Percentiles rank a stretch among this genome's conserved stretches.
Conservation (phyloP, 164 flowering plant genomes). For the Nymphaea colorata region DNA sequence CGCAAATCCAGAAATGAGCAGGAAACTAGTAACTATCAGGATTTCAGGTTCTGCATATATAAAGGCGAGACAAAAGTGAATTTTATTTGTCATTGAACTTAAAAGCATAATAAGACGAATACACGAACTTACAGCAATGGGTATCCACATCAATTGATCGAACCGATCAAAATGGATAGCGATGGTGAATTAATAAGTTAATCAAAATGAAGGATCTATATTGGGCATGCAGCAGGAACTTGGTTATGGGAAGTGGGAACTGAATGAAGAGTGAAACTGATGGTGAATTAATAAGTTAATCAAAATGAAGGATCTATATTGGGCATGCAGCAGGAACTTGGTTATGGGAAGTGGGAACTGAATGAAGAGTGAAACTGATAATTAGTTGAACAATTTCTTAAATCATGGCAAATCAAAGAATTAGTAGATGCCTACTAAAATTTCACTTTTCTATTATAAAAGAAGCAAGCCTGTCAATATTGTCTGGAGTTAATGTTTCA, state of each 20-base stretch:
- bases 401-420: not conserved
- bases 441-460: not conserved
- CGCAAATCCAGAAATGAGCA: too few species aligned
- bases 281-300: not conserved
- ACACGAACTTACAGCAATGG: constrained; percentile 25
- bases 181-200: not conserved
- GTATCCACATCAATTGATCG: constrained; percentile 60
- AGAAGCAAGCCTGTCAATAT: constrained; percentile 36
- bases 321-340: not conserved
- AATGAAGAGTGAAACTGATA: too few species aligned
- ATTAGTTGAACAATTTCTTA: not conserved
- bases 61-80: not conserved
- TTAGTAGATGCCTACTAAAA: not conserved
- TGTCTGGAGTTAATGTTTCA: constrained; percentile 33
- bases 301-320: not conserved
- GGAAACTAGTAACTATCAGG: too few species aligned
- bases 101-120: not conserved
- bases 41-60: not conserved
- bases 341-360: not conserved
- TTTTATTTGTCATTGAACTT: not conserved
- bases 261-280: too few species aligned
- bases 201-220: not conserved
- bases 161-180: constrained; percentile 23
- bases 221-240: not conserved
- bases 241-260: not conserved